Conservation (phyloP, 345 rosid genomes). For the Bruguiera gymnorhiza region DNA sequence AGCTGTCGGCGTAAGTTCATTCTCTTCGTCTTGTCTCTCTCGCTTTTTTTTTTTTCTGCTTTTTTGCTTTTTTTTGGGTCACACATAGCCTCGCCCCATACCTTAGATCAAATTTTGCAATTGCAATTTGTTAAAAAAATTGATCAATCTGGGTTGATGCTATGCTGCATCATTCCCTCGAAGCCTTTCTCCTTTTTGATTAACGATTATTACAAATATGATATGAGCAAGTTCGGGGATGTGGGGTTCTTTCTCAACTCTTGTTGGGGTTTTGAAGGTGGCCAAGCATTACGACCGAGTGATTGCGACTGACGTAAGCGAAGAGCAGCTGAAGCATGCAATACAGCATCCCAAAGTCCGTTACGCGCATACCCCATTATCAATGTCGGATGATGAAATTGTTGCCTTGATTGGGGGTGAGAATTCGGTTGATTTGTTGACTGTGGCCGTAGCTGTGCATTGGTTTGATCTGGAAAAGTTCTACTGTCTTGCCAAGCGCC, state of each 20-base stretch:
- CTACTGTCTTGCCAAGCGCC: constrained; percentile 42
- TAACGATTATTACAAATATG: too few relatives aligned
- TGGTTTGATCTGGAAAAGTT: constrained; percentile 66
- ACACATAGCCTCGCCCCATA: constrained; percentile 34
- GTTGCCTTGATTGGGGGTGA: constrained; percentile 47
- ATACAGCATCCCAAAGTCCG: constrained; percentile 38
- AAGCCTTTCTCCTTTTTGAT: too few relatives aligned
- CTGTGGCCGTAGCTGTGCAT: constrained; percentile 54
- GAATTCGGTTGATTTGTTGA: constrained; percentile 52
- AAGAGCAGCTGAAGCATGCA: constrained; percentile 47
- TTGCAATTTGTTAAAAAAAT: too few relatives aligned
- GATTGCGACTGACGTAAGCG: constrained; percentile 56
- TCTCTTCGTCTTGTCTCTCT: neutral
- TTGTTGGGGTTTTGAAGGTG: constrained; percentile 41
- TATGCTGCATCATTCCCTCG: too few relatives aligned
- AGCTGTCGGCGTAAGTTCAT: constrained; percentile 39
- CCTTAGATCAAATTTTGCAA: too few relatives aligned
- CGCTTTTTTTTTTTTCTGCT: rapidly evolving
- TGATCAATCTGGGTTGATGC: too few relatives aligned
- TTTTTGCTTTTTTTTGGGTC: too few relatives aligned
- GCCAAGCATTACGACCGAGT: constrained; percentile 60
- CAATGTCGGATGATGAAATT: constrained; percentile 49
- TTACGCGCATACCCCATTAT: constrained; percentile 49
- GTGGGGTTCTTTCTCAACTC: too few relatives aligned
- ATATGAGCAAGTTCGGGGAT: too few relatives aligned